These are phyloP conservation scores for Mycena albidolilacea DNA, from an alignment of 768 basidiomycete species.

Conservation along the genomic window DNA sequence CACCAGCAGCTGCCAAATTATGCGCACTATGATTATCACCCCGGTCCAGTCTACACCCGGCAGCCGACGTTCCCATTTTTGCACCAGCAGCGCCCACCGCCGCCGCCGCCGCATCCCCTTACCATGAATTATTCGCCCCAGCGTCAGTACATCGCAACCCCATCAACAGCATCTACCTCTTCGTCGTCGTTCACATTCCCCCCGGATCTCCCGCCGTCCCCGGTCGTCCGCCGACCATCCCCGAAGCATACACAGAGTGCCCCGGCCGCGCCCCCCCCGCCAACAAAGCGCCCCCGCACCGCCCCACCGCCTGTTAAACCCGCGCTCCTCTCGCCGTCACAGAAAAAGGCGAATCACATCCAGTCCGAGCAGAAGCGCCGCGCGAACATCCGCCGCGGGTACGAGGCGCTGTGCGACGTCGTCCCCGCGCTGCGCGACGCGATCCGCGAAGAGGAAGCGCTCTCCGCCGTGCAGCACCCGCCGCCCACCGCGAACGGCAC, in stretches of 20 bases:
- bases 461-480: slow-evolving; percentile 45
- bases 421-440: slow-evolving; percentile 89
- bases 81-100: slow-evolving; percentile 42
- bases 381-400: slow-evolving; percentile 90
- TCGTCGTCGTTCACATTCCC: slow-evolving; percentile 44
- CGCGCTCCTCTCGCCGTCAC: slow-evolving; percentile 79
- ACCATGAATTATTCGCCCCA: slow-evolving; percentile 31
- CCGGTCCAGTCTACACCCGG: slow-evolving; percentile 34
- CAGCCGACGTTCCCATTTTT: slow-evolving; percentile 43
- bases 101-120: slow-evolving; percentile 32
- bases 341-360: slow-evolving; percentile 96
- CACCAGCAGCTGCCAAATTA: slow-evolving; percentile 39
- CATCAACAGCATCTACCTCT: slow-evolving; percentile 40
- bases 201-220: slow-evolving; percentile 36
- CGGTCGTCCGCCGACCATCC: slow-evolving; percentile 36
- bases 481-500: slow-evolving; percentile 42
- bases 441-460: slow-evolving; percentile 81
- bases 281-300: slow-evolving; percentile 30
- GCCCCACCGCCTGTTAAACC: slow-evolving; percentile 51
- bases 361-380: slow-evolving; percentile 95
- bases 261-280: slow-evolving; percentile 29
- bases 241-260: slow-evolving; percentile 51
- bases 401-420: slow-evolving; percentile 88
- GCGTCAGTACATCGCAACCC: slow-evolving; percentile 37
- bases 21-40: slow-evolving; percentile 39